Evolutionary conservation across 768 basidiomycete species (phyloP).

Genomic region (Leccinum ochraceum): DNA sequence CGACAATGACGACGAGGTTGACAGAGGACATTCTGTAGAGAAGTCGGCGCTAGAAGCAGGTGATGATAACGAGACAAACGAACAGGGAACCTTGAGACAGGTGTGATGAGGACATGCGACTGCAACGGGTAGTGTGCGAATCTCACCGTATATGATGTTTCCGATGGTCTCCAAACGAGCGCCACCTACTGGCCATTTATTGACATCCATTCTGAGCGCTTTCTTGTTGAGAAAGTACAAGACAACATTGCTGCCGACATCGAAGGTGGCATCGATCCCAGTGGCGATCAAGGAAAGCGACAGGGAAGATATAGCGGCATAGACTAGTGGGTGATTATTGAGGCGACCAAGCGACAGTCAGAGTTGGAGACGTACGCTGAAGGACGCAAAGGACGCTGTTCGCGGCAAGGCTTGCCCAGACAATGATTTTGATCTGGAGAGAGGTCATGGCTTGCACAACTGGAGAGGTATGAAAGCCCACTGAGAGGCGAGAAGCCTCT

Average conservation of each 20-base stretch:
- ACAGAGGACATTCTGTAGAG: conserved; percentile 79
- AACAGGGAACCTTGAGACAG: conserved; percentile 49
- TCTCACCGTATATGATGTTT: conserved; percentile 78
- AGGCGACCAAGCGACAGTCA: background rate
- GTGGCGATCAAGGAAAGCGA: conserved; percentile 90
- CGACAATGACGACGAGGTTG: conserved; percentile 88
- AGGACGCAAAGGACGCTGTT: conserved; percentile 76
- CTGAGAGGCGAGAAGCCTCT: conserved; percentile 64
- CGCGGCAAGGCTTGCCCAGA: conserved; percentile 75
- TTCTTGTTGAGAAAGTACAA: conserved; percentile 79
- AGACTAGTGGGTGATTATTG: conserved; percentile 52
- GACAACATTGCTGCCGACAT: conserved; percentile 79
- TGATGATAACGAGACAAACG: conserved; percentile 2
- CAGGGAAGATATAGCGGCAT: conserved; percentile 82
- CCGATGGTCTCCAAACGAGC: conserved; percentile 87
- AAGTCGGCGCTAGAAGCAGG: conserved; percentile 2
- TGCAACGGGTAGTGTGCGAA: background rate
- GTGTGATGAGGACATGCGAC: conserved; percentile 4
- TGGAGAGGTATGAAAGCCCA: conserved; percentile 35
- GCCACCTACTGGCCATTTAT: conserved; percentile 92
- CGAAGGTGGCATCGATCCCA: conserved; percentile 84
- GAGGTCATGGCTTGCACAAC: background rate
- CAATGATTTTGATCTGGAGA: conserved; percentile 78
- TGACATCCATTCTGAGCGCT: conserved; percentile 65
- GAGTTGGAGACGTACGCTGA: conserved; percentile 48